Evolutionary conservation across 371 early-diverging fungal species (phyloP), one percentile per base, ranked within the genome.

Genomic region (Apophysomyces elegans): DNA sequence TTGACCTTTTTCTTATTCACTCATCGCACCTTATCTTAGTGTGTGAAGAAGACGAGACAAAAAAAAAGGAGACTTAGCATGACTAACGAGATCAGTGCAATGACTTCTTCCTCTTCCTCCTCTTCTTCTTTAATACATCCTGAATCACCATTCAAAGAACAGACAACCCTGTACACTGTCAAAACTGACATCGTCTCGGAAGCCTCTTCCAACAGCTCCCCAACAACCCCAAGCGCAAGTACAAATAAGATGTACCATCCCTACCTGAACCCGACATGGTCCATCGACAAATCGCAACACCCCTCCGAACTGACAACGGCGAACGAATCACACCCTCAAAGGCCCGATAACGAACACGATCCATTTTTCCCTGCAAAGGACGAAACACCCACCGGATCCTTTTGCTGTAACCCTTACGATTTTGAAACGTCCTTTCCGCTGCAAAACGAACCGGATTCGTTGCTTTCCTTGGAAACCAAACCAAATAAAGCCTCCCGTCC

Each of bases 141-240:
- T 50, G 54, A 50, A 50, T 50, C 47, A 18, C 54, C 54, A 50
- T 50, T 50, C 54, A 50, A 50, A 50, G 54, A 50, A 50, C 54
- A 50, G 21, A 50, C 7, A n/a, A 21, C 21, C 16, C 11, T 50
- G 35, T 50, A 26, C 54, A 50, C 21, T 50, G 54, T 50, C 54
- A 50, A 50, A 50, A 50, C 54, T 50, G 54, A 50, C 54, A 50
- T 50, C 21, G 54, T 50, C 21, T 50, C 54, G 54, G 54, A 50
- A 50, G 54, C 54, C 21, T 50, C 54, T 21, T 50, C 54, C 54
- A 50, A 21, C 21, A 50, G 54, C 21, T 50, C 54, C 9, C 54
- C 54, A 5, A 50, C 54, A 7, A 50, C 54, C 5, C 54, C 54
- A 9, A 50, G 54, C 21, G 54, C 54, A 50, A 50, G 54, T 11